Base-by-base conservation (phyloP, 2,329 filamentous ascomycete genomes). In the Hypoxylon sp. region DNA sequence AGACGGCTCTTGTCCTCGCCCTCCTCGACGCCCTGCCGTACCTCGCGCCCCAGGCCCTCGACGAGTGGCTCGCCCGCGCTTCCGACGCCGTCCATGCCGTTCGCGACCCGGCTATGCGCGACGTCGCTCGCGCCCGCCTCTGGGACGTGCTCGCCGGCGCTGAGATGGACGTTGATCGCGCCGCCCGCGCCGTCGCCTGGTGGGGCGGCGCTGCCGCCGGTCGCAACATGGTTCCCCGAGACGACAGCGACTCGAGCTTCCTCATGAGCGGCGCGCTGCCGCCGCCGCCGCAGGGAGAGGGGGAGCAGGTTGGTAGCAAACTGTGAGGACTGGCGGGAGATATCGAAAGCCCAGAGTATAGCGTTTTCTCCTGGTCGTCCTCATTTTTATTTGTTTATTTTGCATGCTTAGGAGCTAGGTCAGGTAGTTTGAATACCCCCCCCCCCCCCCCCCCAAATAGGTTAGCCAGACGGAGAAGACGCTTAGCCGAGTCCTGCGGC, bases 101-200 rank as follows among this genome's bases (percentile, higher is more conserved):
- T 23, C 73, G 79, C 2, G 87, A 92, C 60, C 74, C 79, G 0
- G 73, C 68, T 3, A 85, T 93, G 78, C 81, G 87, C 38, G 82
- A 87, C 42, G 77, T 80, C 2, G 90, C 88, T 31, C 86, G 87
- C 69, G 82, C 86, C 62, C 80, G 92, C 46, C 89, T 96, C 73
- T 92, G 90, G 87, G 88, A 95, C 55, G 83, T 92, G 2, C 75
- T 97, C 8, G 88, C 88, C 35, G 87, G 83, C 66, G 92, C 92
- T 3, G 92, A 96, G 76, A 89, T 97, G 86, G 92, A 97, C 74
- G 88, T 96, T 20, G 90, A 96, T 71, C 83, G 92, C 58, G 88
- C 91, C 5, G 85, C 88, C 35, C 82, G 90, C 26, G 92, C 89
- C 45, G 89, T 96, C 15, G 85, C 86, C 2, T 97, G 93, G 93